These are phyloP conservation scores for Paraphoma sp. DNA, from an alignment of 2,329 filamentous ascomycete species.

Conservation along the genomic window DNA sequence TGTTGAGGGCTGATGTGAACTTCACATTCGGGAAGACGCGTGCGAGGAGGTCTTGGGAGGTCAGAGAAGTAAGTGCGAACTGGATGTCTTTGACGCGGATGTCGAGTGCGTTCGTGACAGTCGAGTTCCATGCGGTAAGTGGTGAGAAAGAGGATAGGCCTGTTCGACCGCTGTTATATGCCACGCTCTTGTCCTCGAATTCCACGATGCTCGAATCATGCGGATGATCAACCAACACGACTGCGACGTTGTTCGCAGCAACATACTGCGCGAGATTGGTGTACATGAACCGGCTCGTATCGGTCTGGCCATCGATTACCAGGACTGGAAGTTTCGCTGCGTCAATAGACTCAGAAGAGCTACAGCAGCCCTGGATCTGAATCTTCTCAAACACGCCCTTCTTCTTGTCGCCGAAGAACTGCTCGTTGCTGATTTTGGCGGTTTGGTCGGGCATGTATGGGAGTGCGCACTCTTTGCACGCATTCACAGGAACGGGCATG, in stretches of 20 bases:
- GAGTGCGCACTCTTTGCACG: conserved; percentile 14
- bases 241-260: conserved; percentile 55
- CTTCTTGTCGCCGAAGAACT: conserved; percentile 31
- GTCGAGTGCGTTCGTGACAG: conserved; percentile 13
- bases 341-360: conserved; percentile 7
- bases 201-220: conserved; percentile 56
- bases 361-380: conserved; percentile 24
- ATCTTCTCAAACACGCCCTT: conserved; percentile 27
- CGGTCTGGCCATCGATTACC: conserved; percentile 56
- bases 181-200: conserved; percentile 37
- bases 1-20: conserved; percentile 17
- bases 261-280: conserved; percentile 54
- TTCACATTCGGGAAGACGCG: conserved; percentile 16
- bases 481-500: conserved; percentile 24
- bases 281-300: conserved; percentile 54
- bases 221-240: conserved; percentile 59
- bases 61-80: conserved; percentile 22
- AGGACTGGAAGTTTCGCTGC: conserved; percentile 30
- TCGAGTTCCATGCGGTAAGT: conserved; percentile 22
- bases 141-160: conserved; percentile 20
- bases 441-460: conserved; percentile 28
- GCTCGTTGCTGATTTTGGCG: conserved; percentile 21
- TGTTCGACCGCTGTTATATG: conserved; percentile 32
- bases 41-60: not conserved
- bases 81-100: conserved; percentile 25